Base-by-base conservation (phyloP, 2,329 filamentous ascomycete genomes). In the Moelleriella libera region DNA sequence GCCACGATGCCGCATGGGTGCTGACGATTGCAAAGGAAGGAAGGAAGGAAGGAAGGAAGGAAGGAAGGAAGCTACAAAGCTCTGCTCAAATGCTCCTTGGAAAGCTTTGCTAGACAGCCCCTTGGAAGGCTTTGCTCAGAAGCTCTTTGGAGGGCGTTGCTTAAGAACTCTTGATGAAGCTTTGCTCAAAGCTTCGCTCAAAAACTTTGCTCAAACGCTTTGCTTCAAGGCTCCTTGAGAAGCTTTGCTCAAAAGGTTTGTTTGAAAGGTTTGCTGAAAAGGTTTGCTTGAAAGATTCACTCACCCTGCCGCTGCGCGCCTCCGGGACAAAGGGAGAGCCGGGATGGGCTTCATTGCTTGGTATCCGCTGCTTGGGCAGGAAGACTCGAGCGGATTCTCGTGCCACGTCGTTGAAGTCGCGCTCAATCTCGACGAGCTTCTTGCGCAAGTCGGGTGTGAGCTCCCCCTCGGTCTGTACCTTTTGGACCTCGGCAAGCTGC, bases 321-420 rank as follows among this genome's bases (percentile, higher is more conserved):
- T 79, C 75, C 1, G 71, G 70, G 12, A 70, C 68, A 54, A 70
- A 76, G 10, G 74, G 74, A 7, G 75, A 78, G 43, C 67, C 69
- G 45, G 67, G 62, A 49, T 68, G 64, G 42, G 68, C 66, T 58
- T 88, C 83, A 52, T 75, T 78, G 61, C 83, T 88, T 14, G 84
- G 78, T 28, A 87, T 78, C 58, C 88, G 78, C 63, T 88, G 88
- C 55, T 92, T 92, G 34, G 81, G 85, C 50, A 97, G 68, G 61
- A 96, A 90, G 2, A 87, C 88, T 53, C 90, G 78, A 42, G 90
- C 88, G 44, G 85, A 92, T 62, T 97, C 90, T 52, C 84, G 77
- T 10, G 89, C 88, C 44, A 97, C 82, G 60, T 96, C 89, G 62
- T 94, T 90, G 68, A 94, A 97, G 59, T 98, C 92, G 63, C 80